phyloP scores from a whole-genome alignment of 768 basidiomycete species.

The Kwoniella sp. region DNA sequence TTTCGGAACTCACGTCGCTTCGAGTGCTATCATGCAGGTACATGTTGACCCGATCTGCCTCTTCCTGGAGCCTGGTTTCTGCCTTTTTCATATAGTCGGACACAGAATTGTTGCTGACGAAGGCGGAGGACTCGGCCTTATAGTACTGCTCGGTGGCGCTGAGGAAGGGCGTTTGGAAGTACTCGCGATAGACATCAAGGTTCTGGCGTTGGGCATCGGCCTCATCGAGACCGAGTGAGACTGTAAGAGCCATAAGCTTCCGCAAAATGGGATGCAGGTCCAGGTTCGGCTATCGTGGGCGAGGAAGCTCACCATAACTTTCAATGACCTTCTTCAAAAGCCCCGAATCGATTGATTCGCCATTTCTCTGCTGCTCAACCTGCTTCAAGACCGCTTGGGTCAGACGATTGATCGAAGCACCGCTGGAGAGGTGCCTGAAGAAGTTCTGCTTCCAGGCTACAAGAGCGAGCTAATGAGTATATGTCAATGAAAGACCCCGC shows the following conservation, averaged over 20 bases:
- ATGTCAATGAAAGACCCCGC: not conserved
- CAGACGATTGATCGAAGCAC: slow-evolving; percentile 59
- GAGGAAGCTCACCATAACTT: slow-evolving; percentile 60
- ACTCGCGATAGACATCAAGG: slow-evolving; percentile 85
- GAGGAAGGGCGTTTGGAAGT: slow-evolving; percentile 86
- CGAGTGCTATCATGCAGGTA: slow-evolving; percentile 86
- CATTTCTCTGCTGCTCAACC: slow-evolving; percentile 90
- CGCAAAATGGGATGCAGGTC: not conserved
- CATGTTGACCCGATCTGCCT: slow-evolving; percentile 89
- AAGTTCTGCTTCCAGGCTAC: slow-evolving; percentile 94
- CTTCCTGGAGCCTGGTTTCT: slow-evolving; percentile 84
- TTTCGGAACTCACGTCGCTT: slow-evolving; percentile 55
- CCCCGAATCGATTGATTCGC: slow-evolving; percentile 86
- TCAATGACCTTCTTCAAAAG: slow-evolving; percentile 92
- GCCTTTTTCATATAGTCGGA: slow-evolving; percentile 94
- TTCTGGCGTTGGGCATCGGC: slow-evolving; percentile 76
- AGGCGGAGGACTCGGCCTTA: slow-evolving; percentile 82
- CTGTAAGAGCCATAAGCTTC: slow-evolving; percentile 29
- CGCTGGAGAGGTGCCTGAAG: slow-evolving; percentile 54
- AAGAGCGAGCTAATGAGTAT: slow-evolving; percentile 69
- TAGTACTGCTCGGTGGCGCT: slow-evolving; percentile 85
- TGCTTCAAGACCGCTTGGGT: slow-evolving; percentile 80
- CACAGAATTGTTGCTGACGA: slow-evolving; percentile 79
- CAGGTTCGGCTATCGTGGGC: not conserved
- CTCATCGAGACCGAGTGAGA: slow-evolving; percentile 90